Conservation (phyloP, 2,329 filamentous ascomycete species). For the Fusarium sp. region DNA sequence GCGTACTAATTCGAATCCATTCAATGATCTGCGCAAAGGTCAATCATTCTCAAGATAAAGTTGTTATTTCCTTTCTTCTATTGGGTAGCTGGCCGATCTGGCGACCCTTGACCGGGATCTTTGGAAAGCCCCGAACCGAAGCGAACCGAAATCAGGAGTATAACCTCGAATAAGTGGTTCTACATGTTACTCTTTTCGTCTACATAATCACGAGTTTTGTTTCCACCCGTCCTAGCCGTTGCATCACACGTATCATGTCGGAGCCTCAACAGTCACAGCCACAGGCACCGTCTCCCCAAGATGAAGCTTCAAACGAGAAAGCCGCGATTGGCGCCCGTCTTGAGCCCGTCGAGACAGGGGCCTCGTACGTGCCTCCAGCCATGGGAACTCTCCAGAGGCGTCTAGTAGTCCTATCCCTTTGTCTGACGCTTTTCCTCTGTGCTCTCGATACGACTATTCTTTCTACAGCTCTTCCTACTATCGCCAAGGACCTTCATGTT, state of each 20-base stretch:
- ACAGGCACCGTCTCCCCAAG: slow-evolving; percentile 13
- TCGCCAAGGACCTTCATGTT: slow-evolving; percentile 39
- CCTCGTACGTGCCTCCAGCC: slow-evolving; percentile 37
- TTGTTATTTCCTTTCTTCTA: not conserved
- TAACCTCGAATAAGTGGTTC: slow-evolving; percentile 3
- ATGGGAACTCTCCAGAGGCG: slow-evolving; percentile 42
- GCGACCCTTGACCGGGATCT: slow-evolving; percentile 1
- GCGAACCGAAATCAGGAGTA: slow-evolving; percentile 10
- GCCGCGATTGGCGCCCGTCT: slow-evolving; percentile 23
- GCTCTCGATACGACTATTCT: slow-evolving; percentile 50
- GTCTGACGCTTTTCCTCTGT: slow-evolving; percentile 45
- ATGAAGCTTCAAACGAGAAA: slow-evolving; percentile 23
- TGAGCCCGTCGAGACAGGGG: slow-evolving; percentile 37
- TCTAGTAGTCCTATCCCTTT: slow-evolving; percentile 44
- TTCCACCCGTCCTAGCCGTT: slow-evolving; percentile 6
- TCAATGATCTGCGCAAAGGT: not conserved
- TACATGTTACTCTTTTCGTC: slow-evolving; percentile 12
- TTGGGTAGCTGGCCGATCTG: not conserved
- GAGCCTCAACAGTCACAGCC: slow-evolving; percentile 17
- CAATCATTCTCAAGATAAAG: not conserved
- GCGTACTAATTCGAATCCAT: not conserved
- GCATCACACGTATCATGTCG: slow-evolving; percentile 19
- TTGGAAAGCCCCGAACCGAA: slow-evolving; percentile 22
- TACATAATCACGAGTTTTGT: slow-evolving; percentile 23
- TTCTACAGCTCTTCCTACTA: slow-evolving; percentile 49